Conservation (phyloP, 768 basidiomycete genomes). For the Strobilomyces dryophilus region DNA sequence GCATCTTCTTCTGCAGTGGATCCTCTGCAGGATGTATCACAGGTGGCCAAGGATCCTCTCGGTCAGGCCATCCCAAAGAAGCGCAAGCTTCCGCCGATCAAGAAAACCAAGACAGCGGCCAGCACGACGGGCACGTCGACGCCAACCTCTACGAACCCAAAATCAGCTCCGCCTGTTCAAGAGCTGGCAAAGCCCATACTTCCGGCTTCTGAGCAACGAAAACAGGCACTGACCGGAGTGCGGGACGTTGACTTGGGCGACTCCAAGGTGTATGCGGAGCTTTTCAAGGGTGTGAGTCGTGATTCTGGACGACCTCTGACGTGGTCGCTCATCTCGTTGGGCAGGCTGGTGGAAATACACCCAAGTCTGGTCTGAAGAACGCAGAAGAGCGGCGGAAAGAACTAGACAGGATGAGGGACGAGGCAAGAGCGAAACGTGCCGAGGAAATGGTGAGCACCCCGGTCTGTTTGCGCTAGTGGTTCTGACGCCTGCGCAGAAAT, state of each 20-base stretch:
- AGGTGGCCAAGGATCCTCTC: constrained; percentile 16
- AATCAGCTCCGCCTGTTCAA: constrained; percentile 15
- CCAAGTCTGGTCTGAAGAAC: constrained; percentile 43
- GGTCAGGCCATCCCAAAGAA: constrained; percentile 44
- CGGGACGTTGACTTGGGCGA: constrained; percentile 64
- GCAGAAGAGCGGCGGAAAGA: constrained; percentile 71
- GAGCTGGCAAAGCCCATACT: constrained; percentile 26
- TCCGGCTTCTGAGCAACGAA: constrained; percentile 29
- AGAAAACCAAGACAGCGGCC: constrained; percentile 50
- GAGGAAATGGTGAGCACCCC: constrained; percentile 47
- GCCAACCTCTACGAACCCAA: constrained; percentile 24
- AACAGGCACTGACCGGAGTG: constrained; percentile 43
- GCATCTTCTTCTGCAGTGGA: constrained; percentile 7
- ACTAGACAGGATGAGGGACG: constrained; percentile 65
- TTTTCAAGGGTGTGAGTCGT: constrained; percentile 53
- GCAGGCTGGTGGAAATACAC: constrained; percentile 42
- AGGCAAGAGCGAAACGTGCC: constrained; percentile 53
- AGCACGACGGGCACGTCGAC: constrained; percentile 21
- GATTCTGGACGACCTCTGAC: neutral
- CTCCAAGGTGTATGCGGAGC: constrained; percentile 54
- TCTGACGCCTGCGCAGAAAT: constrained; percentile 33
- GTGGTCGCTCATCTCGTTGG: neutral
- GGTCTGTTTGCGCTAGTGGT: neutral
- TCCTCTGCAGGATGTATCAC: constrained; percentile 10
- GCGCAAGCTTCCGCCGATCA: constrained; percentile 64